Conservation (phyloP, 2,329 filamentous ascomycete genomes). For the Diplodia seriata region DNA sequence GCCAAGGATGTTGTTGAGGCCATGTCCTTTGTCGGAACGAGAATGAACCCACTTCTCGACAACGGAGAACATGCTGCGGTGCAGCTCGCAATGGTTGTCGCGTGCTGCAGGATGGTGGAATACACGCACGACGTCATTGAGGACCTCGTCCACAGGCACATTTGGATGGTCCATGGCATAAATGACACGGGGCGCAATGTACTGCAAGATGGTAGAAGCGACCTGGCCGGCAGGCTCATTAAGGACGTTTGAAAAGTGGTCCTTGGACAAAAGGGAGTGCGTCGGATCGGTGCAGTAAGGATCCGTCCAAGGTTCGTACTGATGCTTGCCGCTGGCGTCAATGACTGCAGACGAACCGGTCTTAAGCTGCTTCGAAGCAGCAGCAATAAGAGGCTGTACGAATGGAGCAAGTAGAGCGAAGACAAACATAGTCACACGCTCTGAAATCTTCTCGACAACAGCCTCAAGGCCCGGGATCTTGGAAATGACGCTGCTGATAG, state of each 20-base stretch:
- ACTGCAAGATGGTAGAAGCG: constrained; percentile 72
- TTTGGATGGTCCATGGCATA: constrained; percentile 92
- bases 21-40: constrained; percentile 68
- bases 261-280: constrained; percentile 60
- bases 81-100: constrained; percentile 77
- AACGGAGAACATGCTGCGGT: constrained; percentile 85
- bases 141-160: constrained; percentile 81
- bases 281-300: constrained; percentile 57
- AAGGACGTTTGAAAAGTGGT: constrained; percentile 60
- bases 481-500: constrained; percentile 82
- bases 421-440: constrained; percentile 90
- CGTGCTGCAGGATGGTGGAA: constrained; percentile 92
- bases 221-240: constrained; percentile 58
- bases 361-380: constrained; percentile 84
- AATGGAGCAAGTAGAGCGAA: constrained; percentile 91
- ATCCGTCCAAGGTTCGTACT: constrained; percentile 59
- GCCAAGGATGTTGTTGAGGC: constrained; percentile 76
- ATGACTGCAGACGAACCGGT: constrained; percentile 78
- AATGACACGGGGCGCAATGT: constrained; percentile 83
- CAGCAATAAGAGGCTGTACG: constrained; percentile 87
- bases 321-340: constrained; percentile 57
- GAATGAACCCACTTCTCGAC: constrained; percentile 82
- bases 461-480: constrained; percentile 91
- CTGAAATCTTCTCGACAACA: constrained; percentile 91
- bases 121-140: constrained; percentile 78